Percentiles rank a stretch among this genome's conserved stretches.
These are phyloP conservation scores for Botryococcus braunii DNA, from an alignment of 163 green algal species.

Conservation along the genomic window DNA sequence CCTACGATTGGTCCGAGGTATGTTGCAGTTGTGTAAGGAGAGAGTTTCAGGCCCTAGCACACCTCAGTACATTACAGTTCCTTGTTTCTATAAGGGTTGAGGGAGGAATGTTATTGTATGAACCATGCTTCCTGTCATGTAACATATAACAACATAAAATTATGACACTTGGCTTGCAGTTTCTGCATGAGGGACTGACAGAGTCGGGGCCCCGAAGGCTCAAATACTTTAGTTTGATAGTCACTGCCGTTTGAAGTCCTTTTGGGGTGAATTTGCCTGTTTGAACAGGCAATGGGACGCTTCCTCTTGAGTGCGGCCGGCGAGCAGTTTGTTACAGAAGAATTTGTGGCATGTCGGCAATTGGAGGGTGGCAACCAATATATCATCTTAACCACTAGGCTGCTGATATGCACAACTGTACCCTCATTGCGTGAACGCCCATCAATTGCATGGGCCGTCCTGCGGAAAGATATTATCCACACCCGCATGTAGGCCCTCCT, in stretches of 20 bases:
- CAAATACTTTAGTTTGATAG: neutral
- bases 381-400: slow-evolving; percentile 8
- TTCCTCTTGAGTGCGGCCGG: slow-evolving; percentile 21
- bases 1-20: slow-evolving; percentile 35
- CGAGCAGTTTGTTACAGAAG: neutral
- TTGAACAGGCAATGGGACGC: slow-evolving; percentile 27
- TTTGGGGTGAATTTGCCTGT: slow-evolving; percentile 1
- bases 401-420: slow-evolving; percentile 7
- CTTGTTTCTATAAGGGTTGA: neutral
- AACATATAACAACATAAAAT: neutral
- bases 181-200: neutral
- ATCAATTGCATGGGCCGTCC: slow-evolving; percentile 9
- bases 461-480: slow-evolving; percentile 13
- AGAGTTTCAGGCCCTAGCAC: neutral
- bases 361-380: neutral
- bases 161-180: neutral
- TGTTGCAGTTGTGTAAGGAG: neutral
- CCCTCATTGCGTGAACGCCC: neutral
- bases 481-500: neutral
- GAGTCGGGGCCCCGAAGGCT: neutral
- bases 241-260: neutral
- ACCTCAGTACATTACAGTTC: neutral
- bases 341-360: slow-evolving; percentile 15
- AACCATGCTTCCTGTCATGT: neutral
- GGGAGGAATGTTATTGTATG: neutral